phyloP scores from a whole-genome alignment of 2,329 filamentous ascomycete species.

The Diaporthe destruens region DNA sequence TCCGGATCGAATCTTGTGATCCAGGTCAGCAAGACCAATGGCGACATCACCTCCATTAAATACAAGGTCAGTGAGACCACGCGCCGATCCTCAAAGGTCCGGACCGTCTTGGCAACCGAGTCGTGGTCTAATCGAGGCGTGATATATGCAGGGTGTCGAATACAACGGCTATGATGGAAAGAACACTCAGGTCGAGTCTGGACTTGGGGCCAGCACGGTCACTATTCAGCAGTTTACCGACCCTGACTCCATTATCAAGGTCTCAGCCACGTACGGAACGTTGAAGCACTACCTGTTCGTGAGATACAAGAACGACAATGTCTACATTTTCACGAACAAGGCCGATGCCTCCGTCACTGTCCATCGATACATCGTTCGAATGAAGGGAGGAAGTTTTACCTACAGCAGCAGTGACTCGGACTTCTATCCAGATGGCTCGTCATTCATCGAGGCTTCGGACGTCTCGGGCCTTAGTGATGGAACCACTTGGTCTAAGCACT shows the following conservation, averaged over 20 bases:
- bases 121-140: background rate
- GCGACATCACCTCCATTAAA: slow-evolving; percentile 52
- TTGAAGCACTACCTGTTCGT: slow-evolving; percentile 53
- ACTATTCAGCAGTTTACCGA: slow-evolving; percentile 44
- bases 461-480: slow-evolving; percentile 47
- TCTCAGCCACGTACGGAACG: slow-evolving; percentile 51
- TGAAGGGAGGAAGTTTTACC: slow-evolving; percentile 49
- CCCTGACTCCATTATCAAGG: slow-evolving; percentile 52
- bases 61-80: slow-evolving; percentile 42
- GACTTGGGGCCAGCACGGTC: slow-evolving; percentile 50
- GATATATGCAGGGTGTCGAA: slow-evolving; percentile 46
- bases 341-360: slow-evolving; percentile 54
- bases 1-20: slow-evolving; percentile 51
- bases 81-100: background rate
- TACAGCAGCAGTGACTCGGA: slow-evolving; percentile 44
- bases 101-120: background rate
- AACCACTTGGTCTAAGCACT: slow-evolving; percentile 56
- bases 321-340: slow-evolving; percentile 59
- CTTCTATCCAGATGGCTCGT: slow-evolving; percentile 51
- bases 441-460: slow-evolving; percentile 51
- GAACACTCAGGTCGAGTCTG: slow-evolving; percentile 51
- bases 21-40: slow-evolving; percentile 52
- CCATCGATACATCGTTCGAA: slow-evolving; percentile 54
- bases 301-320: slow-evolving; percentile 53
- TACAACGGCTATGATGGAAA: slow-evolving; percentile 50